phyloP scores from a whole-genome alignment of 768 basidiomycete genomes.

The Leccinum pellstonianum region DNA sequence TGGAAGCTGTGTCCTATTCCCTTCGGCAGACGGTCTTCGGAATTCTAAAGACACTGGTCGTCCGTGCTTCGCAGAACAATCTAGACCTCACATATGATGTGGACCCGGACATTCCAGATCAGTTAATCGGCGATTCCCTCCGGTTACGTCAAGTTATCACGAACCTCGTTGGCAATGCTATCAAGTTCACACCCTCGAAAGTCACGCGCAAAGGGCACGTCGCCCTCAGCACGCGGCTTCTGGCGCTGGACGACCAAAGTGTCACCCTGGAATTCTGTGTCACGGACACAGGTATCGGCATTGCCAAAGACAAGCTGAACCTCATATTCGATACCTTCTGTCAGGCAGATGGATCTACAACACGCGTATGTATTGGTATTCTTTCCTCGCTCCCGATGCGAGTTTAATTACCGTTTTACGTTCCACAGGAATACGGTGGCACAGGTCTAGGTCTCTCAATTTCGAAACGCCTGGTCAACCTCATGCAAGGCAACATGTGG shows the following conservation, averaged over 20 bases:
- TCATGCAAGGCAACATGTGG: constrained; percentile 99
- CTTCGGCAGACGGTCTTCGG: constrained; percentile 96
- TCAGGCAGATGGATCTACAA: constrained; percentile 98
- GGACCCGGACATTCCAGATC: constrained; percentile 93
- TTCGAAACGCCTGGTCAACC: constrained; percentile 92
- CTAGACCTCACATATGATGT: constrained; percentile 96
- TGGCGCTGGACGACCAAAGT: constrained; percentile 75
- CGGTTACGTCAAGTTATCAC: constrained; percentile 94
- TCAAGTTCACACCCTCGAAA: constrained; percentile 92
- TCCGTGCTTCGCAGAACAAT: constrained; percentile 95
- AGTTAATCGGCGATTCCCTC: constrained; percentile 94
- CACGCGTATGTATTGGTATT: constrained; percentile 55
- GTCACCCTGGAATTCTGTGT: constrained; percentile 97
- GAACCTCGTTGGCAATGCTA: constrained; percentile 92
- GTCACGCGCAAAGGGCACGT: constrained; percentile 82
- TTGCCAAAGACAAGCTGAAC: constrained; percentile 96
- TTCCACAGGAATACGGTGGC: constrained; percentile 85
- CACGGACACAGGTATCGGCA: constrained; percentile 96
- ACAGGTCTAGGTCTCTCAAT: constrained; percentile 96
- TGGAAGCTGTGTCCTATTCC: constrained; percentile 99
- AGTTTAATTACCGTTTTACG: constrained; percentile 17
- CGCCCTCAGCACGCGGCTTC: constrained; percentile 78
- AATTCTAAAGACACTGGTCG: constrained; percentile 96
- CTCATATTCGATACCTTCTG: constrained; percentile 99
- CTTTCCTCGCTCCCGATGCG: constrained; percentile 10